A percentile compares a stretch with the other conserved stretches of the same genome.
These are phyloP conservation scores for Musa itinerans DNA, from an alignment of 176 grass and related monocot genomes.

Conservation along the genomic window DNA sequence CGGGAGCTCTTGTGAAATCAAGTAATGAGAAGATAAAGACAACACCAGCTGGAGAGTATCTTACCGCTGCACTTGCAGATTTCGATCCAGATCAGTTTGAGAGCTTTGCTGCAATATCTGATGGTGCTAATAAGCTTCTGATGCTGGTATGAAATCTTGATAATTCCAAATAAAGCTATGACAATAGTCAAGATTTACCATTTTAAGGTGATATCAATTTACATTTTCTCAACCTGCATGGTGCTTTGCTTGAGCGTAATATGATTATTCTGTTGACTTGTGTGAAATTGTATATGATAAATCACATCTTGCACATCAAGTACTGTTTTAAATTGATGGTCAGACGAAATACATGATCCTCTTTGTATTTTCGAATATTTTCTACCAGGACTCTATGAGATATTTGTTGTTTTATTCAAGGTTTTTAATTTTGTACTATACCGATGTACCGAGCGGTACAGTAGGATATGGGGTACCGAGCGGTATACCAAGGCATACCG, in stretches of 20 bases:
- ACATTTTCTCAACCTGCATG: not conserved
- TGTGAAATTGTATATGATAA: not conserved
- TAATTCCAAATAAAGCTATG: not conserved
- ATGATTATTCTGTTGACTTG: not conserved
- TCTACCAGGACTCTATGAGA: not conserved
- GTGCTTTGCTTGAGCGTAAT: not conserved
- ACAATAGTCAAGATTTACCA: not conserved
- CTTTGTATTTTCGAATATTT: not conserved
- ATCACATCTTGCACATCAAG: not conserved
- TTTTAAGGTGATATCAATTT: not conserved
- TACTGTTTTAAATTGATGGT: not conserved
- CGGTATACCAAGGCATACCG: no score
- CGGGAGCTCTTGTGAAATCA: slow-evolving; percentile 83
- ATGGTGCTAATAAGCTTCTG: slow-evolving; percentile 98
- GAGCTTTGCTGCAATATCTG: slow-evolving; percentile 88
- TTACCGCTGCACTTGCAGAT: slow-evolving; percentile 83
- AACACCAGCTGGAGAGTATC: slow-evolving; percentile 92
- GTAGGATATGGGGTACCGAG: no score
- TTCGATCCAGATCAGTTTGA: slow-evolving; percentile 95
- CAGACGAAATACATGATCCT: not conserved
- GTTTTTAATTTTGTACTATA: no score
- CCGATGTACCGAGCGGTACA: no score
- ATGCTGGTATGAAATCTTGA: slow-evolving; percentile 57
- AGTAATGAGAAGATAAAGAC: slow-evolving; percentile 73
- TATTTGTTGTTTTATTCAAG: no score